Percentiles rank a stretch among this genome's conserved stretches.
Evolutionary conservation across 2,329 filamentous ascomycete genomes (phyloP).

Genomic region (Hymenoscyphus repandus): DNA sequence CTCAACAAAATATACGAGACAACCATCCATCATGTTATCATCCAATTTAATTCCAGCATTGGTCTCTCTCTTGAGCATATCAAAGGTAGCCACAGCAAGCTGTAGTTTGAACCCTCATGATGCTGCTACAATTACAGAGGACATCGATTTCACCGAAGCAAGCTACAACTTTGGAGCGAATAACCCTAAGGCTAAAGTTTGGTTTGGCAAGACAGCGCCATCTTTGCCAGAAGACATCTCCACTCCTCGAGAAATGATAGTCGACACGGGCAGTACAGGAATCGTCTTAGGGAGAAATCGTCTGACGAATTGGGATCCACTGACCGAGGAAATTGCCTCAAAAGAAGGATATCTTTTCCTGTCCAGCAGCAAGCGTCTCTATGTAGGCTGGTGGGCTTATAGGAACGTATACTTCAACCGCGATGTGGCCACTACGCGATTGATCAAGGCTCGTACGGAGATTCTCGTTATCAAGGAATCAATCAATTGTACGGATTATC

Average conservation of each 20-base stretch:
- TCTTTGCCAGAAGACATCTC: not conserved
- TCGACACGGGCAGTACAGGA: not conserved
- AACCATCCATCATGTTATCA: no score
- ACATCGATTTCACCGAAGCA: not conserved
- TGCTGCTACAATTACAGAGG: not conserved
- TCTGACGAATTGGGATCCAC: not conserved
- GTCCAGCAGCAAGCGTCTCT: not conserved
- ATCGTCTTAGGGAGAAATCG: not conserved
- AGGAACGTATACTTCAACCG: not conserved
- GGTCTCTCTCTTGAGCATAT: not conserved
- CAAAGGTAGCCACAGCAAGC: not conserved
- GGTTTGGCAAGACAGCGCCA: slow-evolving; percentile 8
- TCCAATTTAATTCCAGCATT: no score
- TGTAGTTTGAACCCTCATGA: not conserved
- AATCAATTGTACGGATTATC: not conserved
- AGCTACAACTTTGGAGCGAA: not conserved
- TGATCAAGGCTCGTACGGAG: not conserved
- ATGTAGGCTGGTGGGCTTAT: not conserved
- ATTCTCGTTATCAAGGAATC: not conserved
- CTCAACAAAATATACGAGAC: no score
- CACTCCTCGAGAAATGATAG: not conserved
- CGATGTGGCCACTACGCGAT: no score
- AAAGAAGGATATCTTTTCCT: not conserved
- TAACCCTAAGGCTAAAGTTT: not conserved
- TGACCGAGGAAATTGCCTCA: not conserved